phyloP scores from a whole-genome alignment of 768 basidiomycete species.

The Aureoboletus auriporus region DNA sequence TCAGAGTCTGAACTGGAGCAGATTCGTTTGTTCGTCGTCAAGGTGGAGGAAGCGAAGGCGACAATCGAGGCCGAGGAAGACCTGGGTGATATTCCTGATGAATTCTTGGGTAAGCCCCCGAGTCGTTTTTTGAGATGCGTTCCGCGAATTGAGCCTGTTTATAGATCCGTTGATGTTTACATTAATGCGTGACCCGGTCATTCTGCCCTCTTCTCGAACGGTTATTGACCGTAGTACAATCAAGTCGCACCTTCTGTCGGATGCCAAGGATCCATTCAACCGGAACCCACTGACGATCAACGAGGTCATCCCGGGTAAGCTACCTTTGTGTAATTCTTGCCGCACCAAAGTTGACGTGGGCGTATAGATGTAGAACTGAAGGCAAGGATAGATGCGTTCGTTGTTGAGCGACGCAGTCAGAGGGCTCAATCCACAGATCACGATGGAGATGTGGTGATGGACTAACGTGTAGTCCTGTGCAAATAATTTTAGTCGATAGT shows the following conservation, averaged over 20 bases:
- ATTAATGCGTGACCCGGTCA: conserved; percentile 94
- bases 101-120: conserved; percentile 73
- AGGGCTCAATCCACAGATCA: conserved; percentile 16
- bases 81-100: conserved; percentile 89
- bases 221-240: conserved; percentile 89
- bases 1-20: conserved; percentile 70
- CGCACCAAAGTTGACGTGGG: conserved; percentile 6
- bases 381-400: conserved; percentile 67
- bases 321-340: background rate
- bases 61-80: conserved; percentile 86
- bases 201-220: conserved; percentile 74
- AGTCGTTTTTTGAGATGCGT: background rate
- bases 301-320: conserved; percentile 72
- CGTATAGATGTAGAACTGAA: conserved; percentile 63
- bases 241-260: conserved; percentile 90
- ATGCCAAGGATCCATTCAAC: conserved; percentile 94
- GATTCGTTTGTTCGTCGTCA: conserved; percentile 65
- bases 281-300: conserved; percentile 75
- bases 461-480: conserved; percentile 13
- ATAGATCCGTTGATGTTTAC: conserved; percentile 87
- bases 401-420: conserved; percentile 52
- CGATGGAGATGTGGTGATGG: conserved; percentile 30
- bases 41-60: conserved; percentile 82
- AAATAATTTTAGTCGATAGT: conserved; percentile 3
- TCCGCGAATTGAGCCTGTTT: background rate